Conservation (phyloP, 371 early-diverging fungal species). For the Syncephalastrum sp. region DNA sequence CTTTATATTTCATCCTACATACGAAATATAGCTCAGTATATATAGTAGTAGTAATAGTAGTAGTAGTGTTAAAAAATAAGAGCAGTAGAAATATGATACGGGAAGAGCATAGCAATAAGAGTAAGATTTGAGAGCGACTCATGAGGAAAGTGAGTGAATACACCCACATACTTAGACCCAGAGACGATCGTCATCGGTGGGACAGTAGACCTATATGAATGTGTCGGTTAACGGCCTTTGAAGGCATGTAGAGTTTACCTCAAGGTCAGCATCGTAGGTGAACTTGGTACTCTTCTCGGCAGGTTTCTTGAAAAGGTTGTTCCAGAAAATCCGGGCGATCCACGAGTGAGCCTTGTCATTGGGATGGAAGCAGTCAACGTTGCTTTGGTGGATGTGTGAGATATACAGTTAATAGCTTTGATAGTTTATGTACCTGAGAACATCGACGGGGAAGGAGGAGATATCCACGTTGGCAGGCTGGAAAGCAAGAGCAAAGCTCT, state of each 20-base stretch:
- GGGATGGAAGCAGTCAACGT: constrained; percentile 19
- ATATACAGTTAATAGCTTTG: neutral
- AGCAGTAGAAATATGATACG: too few species aligned
- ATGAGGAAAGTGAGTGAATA: too few species aligned
- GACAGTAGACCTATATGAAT: constrained; percentile 12
- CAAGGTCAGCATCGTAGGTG: constrained; percentile 4
- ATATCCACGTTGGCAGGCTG: constrained; percentile 8
- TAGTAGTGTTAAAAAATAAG: too few species aligned
- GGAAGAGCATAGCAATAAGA: too few species aligned
- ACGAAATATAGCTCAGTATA: too few species aligned
- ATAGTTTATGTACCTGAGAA: constrained; percentile 1
- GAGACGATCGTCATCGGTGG: constrained; percentile 14
- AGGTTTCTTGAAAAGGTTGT: constrained; percentile 12
- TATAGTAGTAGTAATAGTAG: too few species aligned
- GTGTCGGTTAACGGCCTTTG: neutral
- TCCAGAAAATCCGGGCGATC: constrained; percentile 14
- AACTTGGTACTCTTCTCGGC: constrained; percentile 1
- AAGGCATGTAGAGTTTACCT: constrained; percentile 2
- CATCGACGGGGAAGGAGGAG: constrained; percentile 3
- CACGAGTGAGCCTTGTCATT: constrained; percentile 9
- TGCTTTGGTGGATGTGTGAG: constrained; percentile 1
- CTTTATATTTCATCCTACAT: too few species aligned
- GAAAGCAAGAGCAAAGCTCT: constrained; percentile 3
- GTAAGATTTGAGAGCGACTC: too few species aligned
- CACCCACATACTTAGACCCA: neutral